Percentiles rank a stretch among this genome's conserved stretches.
These are phyloP conservation scores for Pichia rugopelliculosa DNA, from an alignment of 805 yeast genomes.

Conservation along the genomic window DNA sequence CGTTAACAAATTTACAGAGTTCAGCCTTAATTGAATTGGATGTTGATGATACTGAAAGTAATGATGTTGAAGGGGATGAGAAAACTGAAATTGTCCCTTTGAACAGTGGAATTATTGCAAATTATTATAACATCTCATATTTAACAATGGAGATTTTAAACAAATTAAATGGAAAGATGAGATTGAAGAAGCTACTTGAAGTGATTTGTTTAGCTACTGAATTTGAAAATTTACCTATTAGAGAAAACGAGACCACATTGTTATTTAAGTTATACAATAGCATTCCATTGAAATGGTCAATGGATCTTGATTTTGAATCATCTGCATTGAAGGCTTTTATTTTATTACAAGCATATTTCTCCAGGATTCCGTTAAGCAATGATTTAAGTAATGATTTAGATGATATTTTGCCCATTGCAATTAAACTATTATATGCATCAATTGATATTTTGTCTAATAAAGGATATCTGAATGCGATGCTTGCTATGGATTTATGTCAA, in stretches of 20 bases:
- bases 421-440: conserved; percentile 53
- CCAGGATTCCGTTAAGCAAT: conserved; percentile 52
- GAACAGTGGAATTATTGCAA: conserved; percentile 67
- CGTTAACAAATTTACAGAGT: conserved; percentile 54
- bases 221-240: conserved; percentile 55
- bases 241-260: conserved; percentile 48
- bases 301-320: conserved; percentile 32
- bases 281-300: conserved; percentile 52
- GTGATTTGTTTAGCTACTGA: conserved; percentile 62
- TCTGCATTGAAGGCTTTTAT: conserved; percentile 66
- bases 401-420: conserved; percentile 39
- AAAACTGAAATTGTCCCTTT: conserved; percentile 46
- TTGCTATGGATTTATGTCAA: conserved; percentile 82
- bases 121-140: conserved; percentile 62
- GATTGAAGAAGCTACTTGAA: conserved; percentile 56
- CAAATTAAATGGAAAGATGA: conserved; percentile 47
- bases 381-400: conserved; percentile 56
- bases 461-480: conserved; percentile 69
- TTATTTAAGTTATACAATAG: conserved; percentile 46
- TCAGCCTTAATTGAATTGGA: conserved; percentile 57
- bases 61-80: conserved; percentile 26
- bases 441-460: conserved; percentile 75
- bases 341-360: conserved; percentile 73
- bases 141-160: conserved; percentile 58
- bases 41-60: conserved; percentile 27